Evolutionary conservation across 192 early-diverging fungal species (phyloP).

Genomic region (Chytriomyces confervae): DNA sequence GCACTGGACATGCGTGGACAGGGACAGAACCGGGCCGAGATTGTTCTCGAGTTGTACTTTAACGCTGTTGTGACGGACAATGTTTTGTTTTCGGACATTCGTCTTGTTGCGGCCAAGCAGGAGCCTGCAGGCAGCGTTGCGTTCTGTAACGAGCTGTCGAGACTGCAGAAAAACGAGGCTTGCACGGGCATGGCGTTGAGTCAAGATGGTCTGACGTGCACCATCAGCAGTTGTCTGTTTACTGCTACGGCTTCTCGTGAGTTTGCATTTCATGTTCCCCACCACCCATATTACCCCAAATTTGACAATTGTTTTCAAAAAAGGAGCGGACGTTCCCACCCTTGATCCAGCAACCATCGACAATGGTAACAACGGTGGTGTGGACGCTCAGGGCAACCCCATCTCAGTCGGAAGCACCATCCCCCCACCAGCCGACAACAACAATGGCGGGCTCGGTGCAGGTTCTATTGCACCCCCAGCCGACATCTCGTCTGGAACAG

Average conservation of each 20-base stretch:
- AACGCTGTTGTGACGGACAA: constrained; percentile 7
- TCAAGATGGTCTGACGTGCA: constrained; percentile 6
- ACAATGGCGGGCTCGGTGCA: neutral
- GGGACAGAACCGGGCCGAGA: constrained; percentile 19
- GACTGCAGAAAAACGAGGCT: constrained; percentile 15
- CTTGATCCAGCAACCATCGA: neutral
- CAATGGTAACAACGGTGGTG: neutral
- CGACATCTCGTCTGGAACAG: neutral
- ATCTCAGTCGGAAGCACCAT: neutral
- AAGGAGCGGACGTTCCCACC: neutral
- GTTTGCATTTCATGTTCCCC: neutral
- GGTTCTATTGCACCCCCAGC: neutral
- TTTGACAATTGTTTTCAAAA: neutral
- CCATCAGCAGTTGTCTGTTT: constrained; percentile 19
- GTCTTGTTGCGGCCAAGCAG: neutral
- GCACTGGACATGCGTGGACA: constrained; percentile 28
- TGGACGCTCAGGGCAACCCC: constrained; percentile 1
- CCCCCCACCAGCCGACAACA: neutral
- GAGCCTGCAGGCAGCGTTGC: neutral
- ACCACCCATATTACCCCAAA: neutral
- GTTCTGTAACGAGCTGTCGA: constrained; percentile 19
- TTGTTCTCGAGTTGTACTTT: constrained; percentile 32
- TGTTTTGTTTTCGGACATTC: constrained; percentile 14
- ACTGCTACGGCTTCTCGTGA: constrained; percentile 13
- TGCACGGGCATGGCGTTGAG: constrained; percentile 28